phyloP scores from a whole-genome alignment of 345 rosid genomes.

The Moricandia arvensis region DNA sequence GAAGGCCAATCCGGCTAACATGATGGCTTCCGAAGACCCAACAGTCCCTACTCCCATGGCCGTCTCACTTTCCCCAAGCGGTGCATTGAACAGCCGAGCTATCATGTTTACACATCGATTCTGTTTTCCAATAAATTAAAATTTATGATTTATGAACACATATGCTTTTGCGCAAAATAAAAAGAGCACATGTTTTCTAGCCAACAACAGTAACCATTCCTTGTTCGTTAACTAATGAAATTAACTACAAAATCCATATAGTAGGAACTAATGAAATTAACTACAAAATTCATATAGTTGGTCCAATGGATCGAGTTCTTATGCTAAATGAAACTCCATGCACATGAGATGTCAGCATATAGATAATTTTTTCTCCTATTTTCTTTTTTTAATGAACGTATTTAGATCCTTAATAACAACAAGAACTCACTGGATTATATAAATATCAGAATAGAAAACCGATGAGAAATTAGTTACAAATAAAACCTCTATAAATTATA shows the following conservation, averaged over 20 bases:
- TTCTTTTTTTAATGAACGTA: neutral
- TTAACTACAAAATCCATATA: neutral
- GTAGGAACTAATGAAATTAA: too few species aligned
- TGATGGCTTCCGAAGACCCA: conserved; percentile 95
- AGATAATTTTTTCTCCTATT: neutral
- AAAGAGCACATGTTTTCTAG: neutral
- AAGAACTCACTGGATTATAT: neutral
- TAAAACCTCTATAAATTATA: neutral
- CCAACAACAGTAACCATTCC: neutral
- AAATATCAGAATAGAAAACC: neutral
- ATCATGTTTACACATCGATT: conserved; percentile 95
- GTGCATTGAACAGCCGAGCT: conserved; percentile 88
- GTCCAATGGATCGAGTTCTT: neutral
- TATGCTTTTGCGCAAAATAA: neutral
- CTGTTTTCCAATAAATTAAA: conserved; percentile 37
- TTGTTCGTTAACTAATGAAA: neutral
- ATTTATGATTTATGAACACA: neutral
- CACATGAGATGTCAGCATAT: neutral
- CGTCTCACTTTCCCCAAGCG: conserved; percentile 61
- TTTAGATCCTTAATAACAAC: neutral
- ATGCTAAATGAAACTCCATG: neutral
- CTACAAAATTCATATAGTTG: neutral
- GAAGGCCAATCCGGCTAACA: conserved; percentile 93
- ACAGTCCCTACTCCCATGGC: conserved; percentile 94
- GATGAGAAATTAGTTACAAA: neutral